These are phyloP conservation scores for Elaeis oleifera DNA, from an alignment of 202 grass and related monocot genomes.

Conservation along the genomic window DNA sequence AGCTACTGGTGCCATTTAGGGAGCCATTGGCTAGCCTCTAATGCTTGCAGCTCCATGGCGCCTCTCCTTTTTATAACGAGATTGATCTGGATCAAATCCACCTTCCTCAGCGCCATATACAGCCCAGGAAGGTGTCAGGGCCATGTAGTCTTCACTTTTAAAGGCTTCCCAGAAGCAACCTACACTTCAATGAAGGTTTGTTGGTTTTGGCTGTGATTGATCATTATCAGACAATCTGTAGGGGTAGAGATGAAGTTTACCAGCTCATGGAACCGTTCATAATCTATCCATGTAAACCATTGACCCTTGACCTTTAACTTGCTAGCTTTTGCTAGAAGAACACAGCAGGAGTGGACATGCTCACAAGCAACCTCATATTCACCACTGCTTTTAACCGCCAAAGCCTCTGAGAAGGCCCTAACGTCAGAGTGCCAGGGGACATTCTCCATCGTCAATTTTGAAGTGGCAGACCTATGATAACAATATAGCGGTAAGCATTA, in stretches of 20 bases:
- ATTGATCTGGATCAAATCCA: constrained; percentile 89
- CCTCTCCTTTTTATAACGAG: constrained; percentile 93
- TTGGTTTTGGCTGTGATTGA: constrained; percentile 14
- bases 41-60: constrained; percentile 51
- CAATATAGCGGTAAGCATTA: constrained; percentile 6
- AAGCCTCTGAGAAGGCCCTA: constrained; percentile 73
- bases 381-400: constrained; percentile 72
- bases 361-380: constrained; percentile 83
- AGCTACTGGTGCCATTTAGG: too few relatives aligned
- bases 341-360: constrained; percentile 93
- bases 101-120: constrained; percentile 81
- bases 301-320: constrained; percentile 89
- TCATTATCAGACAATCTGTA: background rate
- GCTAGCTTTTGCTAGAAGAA: constrained; percentile 68
- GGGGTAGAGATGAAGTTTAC: constrained; percentile 28
- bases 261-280: constrained; percentile 83
- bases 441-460: constrained; percentile 99
- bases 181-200: constrained; percentile 33
- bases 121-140: constrained; percentile 70
- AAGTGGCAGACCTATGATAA: constrained; percentile 61
- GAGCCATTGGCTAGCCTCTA: too few relatives aligned
- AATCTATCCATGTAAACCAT: constrained; percentile 96
- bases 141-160: constrained; percentile 72
- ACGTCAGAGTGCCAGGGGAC: constrained; percentile 96
- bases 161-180: constrained; percentile 69